Evolutionary conservation across 2,329 filamentous ascomycete genomes (phyloP).

Genomic region (Monosporascus ibericus): DNA sequence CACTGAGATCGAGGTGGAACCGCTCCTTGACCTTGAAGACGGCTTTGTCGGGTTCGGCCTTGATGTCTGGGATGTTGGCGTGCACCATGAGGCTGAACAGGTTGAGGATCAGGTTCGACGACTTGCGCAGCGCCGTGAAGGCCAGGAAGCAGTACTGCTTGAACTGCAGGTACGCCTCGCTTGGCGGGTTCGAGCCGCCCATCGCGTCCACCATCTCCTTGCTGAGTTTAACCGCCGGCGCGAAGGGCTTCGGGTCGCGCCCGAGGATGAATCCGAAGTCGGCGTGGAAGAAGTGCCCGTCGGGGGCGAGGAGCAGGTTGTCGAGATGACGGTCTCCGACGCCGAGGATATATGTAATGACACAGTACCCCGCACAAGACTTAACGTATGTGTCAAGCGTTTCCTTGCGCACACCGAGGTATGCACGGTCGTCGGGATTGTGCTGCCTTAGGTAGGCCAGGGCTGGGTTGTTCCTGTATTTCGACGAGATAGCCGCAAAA

Average conservation of each 20-base stretch:
- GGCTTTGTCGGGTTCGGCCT: conserved; percentile 85
- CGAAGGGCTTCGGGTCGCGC: conserved; percentile 94
- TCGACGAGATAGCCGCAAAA: conserved; percentile 75
- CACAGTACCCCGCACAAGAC: conserved; percentile 94
- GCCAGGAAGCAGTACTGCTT: conserved; percentile 95
- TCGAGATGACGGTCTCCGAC: conserved; percentile 95
- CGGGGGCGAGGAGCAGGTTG: conserved; percentile 84
- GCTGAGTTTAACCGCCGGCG: conserved; percentile 92
- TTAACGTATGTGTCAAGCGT: conserved; percentile 93
- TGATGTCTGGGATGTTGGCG: conserved; percentile 93
- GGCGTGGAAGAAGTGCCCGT: conserved; percentile 94
- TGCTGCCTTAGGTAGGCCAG: conserved; percentile 82
- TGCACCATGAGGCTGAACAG: conserved; percentile 96
- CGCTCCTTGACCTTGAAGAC: conserved; percentile 92
- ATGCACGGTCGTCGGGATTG: conserved; percentile 77
- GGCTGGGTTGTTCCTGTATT: conserved; percentile 68
- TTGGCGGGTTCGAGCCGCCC: conserved; percentile 68
- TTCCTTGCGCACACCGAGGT: conserved; percentile 83
- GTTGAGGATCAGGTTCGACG: conserved; percentile 85
- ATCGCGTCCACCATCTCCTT: conserved; percentile 99
- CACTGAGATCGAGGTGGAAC: conserved; percentile 84
- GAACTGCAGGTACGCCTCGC: conserved; percentile 76
- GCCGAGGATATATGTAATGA: conserved; percentile 95
- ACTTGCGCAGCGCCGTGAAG: conserved; percentile 86
- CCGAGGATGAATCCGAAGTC: conserved; percentile 98